phyloP scores from a whole-genome alignment of 2,329 filamentous ascomycete species.

The Exophiala oligosperma region DNA sequence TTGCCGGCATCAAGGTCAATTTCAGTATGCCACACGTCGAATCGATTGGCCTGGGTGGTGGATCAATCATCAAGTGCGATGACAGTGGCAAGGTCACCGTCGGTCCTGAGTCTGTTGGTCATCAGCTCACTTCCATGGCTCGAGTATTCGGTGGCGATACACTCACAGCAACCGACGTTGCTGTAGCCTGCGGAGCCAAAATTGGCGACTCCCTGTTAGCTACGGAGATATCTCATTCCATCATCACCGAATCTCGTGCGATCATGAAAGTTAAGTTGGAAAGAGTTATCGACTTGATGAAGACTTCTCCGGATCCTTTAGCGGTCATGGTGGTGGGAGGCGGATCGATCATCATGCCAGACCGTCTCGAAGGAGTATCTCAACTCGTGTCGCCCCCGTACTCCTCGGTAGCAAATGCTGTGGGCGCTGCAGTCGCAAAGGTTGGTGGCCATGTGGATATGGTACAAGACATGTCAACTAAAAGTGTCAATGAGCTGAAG shows the following conservation, averaged over 20 bases:
- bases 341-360: too few species aligned
- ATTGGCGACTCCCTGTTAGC: neutral
- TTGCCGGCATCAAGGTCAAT: constrained; percentile 60
- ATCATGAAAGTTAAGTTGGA: too few species aligned
- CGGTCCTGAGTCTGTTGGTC: constrained; percentile 58
- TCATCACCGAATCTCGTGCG: too few species aligned
- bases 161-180: constrained; percentile 55
- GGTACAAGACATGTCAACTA: too few species aligned
- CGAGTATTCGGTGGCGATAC: constrained; percentile 54
- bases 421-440: constrained; percentile 3
- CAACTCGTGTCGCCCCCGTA: too few species aligned
- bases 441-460: too few species aligned
- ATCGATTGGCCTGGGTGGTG: constrained; percentile 58
- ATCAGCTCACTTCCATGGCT: constrained; percentile 49
- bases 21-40: constrained; percentile 58
- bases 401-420: neutral
- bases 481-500: too few species aligned
- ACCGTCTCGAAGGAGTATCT: too few species aligned
- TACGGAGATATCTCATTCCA: constrained; percentile 18
- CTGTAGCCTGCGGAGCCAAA: constrained; percentile 40
- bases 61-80: constrained; percentile 31
- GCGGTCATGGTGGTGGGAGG: too few species aligned
- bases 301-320: too few species aligned
- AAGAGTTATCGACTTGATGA: too few species aligned
- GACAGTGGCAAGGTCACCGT: constrained; percentile 41